Evolutionary conservation across 345 rosid genomes (phyloP), one percentile per base, ranked within the genome.

Genomic region (Euclidium syriacum): DNA sequence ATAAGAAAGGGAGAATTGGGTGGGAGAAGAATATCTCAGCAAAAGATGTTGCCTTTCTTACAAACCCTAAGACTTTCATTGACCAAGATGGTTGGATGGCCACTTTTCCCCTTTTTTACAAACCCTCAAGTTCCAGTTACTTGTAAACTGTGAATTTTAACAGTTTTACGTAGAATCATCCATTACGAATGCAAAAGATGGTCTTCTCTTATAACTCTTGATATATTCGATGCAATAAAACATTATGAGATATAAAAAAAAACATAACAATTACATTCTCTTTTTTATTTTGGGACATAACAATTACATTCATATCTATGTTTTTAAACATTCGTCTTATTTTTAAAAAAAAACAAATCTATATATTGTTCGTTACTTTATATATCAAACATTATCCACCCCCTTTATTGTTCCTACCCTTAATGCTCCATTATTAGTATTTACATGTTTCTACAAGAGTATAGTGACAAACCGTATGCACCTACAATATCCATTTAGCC

Each of bases 1-100:
- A 68, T 33, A 73, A 17, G 56, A 57, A 62, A 5, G 15, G 17
- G 17, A 78, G 84, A 8, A 80, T 77, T 7, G 0, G 4, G 7
- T 82, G 91, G 91, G 67, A 42, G 24, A 80, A 76, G 63, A 73
- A 69, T 25, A 54, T 71, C 2, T 35, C 71, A 24, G 20, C 15
- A 52, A 18, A 50, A 39, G 52, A 58, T 11, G 52, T 59, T 33
- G 3, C 50, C 1, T 29, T 7, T 16, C 19, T 36, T 24, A 55
- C 25, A 18, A 12, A 17, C 0, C 57, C 12, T 14, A 33, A 65
- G 41, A 38, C 27, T 20, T 83, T 83, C 58, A 29, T 81, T 16
- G 46, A 76, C 30, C 9, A 17, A 38, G 80, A 57, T 52, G 66
- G 73, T 10, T 81, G 86, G 83, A 52, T 81, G 52, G 50, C 24